These are phyloP conservation scores for Aaosphaeria arxii DNA, from an alignment of 2,329 filamentous ascomycete species.

Conservation along the genomic window DNA sequence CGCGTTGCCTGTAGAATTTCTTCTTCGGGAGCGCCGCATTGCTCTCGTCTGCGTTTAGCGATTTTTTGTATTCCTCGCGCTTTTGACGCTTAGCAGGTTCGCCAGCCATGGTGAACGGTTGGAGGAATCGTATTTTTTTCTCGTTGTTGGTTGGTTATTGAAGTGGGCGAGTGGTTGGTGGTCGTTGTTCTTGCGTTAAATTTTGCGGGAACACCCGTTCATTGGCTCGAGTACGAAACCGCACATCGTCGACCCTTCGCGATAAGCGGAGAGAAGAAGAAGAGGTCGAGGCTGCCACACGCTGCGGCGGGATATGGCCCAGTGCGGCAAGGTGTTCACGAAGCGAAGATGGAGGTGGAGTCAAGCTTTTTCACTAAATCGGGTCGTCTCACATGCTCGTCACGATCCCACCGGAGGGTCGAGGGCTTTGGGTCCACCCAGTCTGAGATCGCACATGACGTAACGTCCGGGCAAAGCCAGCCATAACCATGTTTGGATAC, in stretches of 20 bases:
- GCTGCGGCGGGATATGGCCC: neutral
- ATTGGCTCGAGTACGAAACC: no score
- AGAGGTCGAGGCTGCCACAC: neutral
- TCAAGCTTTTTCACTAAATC: slow-evolving; percentile 25
- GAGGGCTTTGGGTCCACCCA: no score
- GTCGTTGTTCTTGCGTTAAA: neutral
- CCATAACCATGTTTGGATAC: no score
- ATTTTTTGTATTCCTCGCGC: slow-evolving; percentile 46
- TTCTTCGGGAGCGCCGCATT: slow-evolving; percentile 75
- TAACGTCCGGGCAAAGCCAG: no score
- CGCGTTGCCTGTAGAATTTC: slow-evolving; percentile 93
- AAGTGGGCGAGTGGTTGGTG: neutral
- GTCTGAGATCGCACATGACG: no score
- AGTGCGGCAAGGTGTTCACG: slow-evolving; percentile 7
- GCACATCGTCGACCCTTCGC: no score
- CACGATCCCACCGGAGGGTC: no score
- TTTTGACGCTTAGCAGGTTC: slow-evolving; percentile 41
- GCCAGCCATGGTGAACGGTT: slow-evolving; percentile 24
- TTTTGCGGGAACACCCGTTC: no score
- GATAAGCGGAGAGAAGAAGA: neutral
- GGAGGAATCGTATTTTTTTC: neutral
- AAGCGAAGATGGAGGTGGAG: slow-evolving; percentile 19
- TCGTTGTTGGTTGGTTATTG: neutral
- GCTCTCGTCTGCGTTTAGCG: slow-evolving; percentile 34
- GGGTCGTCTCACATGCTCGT: neutral